Base-by-base conservation (phyloP, 1,284 basidiomycete genomes). In the Amylostereum chailletii region DNA sequence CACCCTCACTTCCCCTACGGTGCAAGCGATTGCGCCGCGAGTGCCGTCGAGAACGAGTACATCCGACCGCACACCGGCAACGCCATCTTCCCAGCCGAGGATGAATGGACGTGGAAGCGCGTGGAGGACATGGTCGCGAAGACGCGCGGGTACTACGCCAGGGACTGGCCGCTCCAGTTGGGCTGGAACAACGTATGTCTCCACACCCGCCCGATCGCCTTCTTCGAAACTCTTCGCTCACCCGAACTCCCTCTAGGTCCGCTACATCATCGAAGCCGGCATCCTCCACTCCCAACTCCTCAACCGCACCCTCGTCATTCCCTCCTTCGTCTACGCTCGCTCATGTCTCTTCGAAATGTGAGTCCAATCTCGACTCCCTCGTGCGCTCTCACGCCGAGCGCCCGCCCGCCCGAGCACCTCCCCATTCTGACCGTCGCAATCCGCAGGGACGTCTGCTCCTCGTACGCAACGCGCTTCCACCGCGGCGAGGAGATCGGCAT, bases 181-280 rank as follows among this genome's bases (percentile, higher is more conserved):
- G 42, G 42, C 11, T 43, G 42, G 42, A 43, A 43, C 27, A 43
- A 43, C 32, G 42, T 43, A 30, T 10, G 42, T 43, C n/a, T 27
- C 8, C 10, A 19, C 19, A 19, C 19, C 19, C 19, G 19, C 19
- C 19, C 19, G 19, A 19, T 19, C 19, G 19, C 19, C 19, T 11
- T 40, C 5, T 5, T n/a, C 2, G 3, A 40, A 19, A 11, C 29
- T 6, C n/a, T 37, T 5, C 29, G 29, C 39, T 40, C n/a, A 40
- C 39, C n/a, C 29, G 39, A n/a, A 40, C 42, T 43, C 9, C 9
- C 4, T 31, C 27, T 43, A 43, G 42, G 27, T 43, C 11, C 42
- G 42, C 42, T 43, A 30, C 42, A 43, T 43, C 26, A 43, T 43
- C 30, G 42, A 43, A n/a, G 42, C 42, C 7, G 42, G 27, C 4